These are phyloP conservation scores for Climacium dendroides DNA, from an alignment of 225 moss, liverwort and hornwort genomes.

Conservation along the genomic window DNA sequence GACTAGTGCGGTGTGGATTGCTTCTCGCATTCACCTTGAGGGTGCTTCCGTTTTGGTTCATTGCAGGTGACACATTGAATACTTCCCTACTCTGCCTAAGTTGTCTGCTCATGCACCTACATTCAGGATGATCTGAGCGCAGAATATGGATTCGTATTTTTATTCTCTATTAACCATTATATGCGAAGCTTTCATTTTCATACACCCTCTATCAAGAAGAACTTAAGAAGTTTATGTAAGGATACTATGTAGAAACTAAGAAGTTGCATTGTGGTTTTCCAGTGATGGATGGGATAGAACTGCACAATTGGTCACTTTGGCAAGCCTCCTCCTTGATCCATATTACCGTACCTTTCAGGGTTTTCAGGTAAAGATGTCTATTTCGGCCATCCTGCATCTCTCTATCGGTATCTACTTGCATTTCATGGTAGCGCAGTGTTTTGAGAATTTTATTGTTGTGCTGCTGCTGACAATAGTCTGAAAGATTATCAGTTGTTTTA, in stretches of 20 bases:
- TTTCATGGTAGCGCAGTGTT: not conserved
- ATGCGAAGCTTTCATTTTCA: not conserved
- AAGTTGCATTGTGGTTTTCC: not conserved
- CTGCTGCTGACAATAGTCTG: not conserved
- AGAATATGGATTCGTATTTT: not conserved
- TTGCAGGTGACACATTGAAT: conserved; percentile 29
- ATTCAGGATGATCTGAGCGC: not conserved
- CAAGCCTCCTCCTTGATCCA: conserved; percentile 83
- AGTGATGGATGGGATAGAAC: conserved; percentile 98
- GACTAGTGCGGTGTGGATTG: conserved; percentile 54
- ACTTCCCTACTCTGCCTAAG: not conserved
- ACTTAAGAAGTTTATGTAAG: not conserved
- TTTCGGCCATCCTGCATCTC: not conserved
- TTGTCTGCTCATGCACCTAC: not conserved
- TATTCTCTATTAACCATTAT: not conserved
- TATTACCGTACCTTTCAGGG: conserved; percentile 97
- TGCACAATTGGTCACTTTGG: conserved; percentile 66
- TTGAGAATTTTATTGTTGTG: not conserved
- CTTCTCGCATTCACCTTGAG: conserved; percentile 48
- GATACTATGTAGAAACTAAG: not conserved
- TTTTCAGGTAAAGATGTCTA: conserved; percentile 57
- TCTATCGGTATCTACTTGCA: not conserved
- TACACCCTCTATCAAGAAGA: not conserved
- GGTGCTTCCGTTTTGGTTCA: conserved; percentile 57
- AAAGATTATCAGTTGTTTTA: not conserved